Conservation (phyloP, 2,329 filamentous ascomycete species). For the Cladosporium sphaerospermum region DNA sequence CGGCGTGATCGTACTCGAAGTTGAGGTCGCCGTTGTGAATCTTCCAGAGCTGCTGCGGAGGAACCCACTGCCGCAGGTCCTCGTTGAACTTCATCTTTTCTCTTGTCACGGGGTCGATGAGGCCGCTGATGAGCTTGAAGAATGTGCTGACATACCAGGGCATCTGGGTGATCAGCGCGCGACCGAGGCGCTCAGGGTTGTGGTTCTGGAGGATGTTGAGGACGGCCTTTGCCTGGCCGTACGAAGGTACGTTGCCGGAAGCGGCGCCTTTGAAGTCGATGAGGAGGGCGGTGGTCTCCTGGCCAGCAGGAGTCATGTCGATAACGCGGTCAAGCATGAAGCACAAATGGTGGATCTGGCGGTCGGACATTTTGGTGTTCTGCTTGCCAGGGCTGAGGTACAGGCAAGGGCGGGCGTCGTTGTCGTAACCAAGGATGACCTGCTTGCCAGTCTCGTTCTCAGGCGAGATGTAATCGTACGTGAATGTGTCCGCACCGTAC, state of each 20-base stretch:
- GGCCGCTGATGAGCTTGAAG: slow-evolving; percentile 92
- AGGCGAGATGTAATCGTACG: slow-evolving; percentile 78
- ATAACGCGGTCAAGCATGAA: slow-evolving; percentile 91
- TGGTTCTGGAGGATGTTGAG: slow-evolving; percentile 88
- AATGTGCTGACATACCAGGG: slow-evolving; percentile 89
- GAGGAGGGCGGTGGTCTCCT: slow-evolving; percentile 79
- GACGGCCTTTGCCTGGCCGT: slow-evolving; percentile 75
- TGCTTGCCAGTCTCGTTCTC: slow-evolving; percentile 98
- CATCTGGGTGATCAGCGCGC: slow-evolving; percentile 83
- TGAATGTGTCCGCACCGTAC: slow-evolving; percentile 74
- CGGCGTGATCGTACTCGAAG: slow-evolving; percentile 83
- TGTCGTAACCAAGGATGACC: slow-evolving; percentile 81
- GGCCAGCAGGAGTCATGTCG: slow-evolving; percentile 78
- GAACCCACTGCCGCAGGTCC: slow-evolving; percentile 76
- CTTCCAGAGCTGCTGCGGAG: slow-evolving; percentile 73
- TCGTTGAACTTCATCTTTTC: slow-evolving; percentile 98
- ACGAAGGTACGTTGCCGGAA: slow-evolving; percentile 66
- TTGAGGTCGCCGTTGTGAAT: slow-evolving; percentile 71
- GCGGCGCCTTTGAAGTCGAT: slow-evolving; percentile 87
- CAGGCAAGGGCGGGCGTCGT: slow-evolving; percentile 75
- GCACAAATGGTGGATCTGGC: slow-evolving; percentile 88
- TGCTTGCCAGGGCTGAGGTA: slow-evolving; percentile 86
- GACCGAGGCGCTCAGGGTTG: slow-evolving; percentile 86
- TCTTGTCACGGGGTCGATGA: slow-evolving; percentile 90
- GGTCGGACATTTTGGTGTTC: slow-evolving; percentile 80